Percentiles rank a stretch among this genome's conserved stretches.
These are phyloP conservation scores for Epichloe gansuensis DNA, from an alignment of 2,329 filamentous ascomycete species.

Conservation along the genomic window DNA sequence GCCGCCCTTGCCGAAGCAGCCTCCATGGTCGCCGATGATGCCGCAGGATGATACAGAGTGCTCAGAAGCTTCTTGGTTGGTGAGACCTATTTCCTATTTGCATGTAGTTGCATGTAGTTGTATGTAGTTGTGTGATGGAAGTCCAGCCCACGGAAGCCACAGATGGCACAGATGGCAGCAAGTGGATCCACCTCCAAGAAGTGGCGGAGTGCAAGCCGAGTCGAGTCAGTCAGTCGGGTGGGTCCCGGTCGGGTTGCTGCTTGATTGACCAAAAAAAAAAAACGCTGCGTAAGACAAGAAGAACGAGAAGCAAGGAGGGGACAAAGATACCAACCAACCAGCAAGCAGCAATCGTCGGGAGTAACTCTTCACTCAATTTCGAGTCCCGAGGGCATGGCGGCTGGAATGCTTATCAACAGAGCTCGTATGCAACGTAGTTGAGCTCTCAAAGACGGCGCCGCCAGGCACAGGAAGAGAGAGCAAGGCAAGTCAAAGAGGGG, in stretches of 20 bases:
- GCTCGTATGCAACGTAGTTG: no score
- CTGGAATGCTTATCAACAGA: no score
- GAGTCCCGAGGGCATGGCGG: slow-evolving; percentile 4
- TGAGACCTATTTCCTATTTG: neutral
- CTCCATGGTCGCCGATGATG: slow-evolving; percentile 50
- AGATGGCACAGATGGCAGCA: neutral
- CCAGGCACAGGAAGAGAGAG: no score
- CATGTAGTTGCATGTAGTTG: no score
- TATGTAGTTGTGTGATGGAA: neutral
- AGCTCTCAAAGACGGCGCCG: no score
- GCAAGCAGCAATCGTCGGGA: no score
- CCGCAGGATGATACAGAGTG: neutral
- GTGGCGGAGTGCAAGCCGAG: neutral
- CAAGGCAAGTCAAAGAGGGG: no score
- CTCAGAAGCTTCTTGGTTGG: neutral
- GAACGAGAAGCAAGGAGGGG: no score
- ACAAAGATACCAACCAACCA: neutral
- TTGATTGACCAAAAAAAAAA: no score
- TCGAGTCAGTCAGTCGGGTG: no score
- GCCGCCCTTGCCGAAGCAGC: slow-evolving; percentile 91
- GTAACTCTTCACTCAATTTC: neutral
- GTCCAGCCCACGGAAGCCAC: neutral
- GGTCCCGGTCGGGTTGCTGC: neutral
- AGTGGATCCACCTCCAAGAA: neutral
- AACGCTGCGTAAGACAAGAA: no score